Conservation (phyloP, 2,329 filamentous ascomycete genomes). For the Davidsoniella neocaledoniae region DNA sequence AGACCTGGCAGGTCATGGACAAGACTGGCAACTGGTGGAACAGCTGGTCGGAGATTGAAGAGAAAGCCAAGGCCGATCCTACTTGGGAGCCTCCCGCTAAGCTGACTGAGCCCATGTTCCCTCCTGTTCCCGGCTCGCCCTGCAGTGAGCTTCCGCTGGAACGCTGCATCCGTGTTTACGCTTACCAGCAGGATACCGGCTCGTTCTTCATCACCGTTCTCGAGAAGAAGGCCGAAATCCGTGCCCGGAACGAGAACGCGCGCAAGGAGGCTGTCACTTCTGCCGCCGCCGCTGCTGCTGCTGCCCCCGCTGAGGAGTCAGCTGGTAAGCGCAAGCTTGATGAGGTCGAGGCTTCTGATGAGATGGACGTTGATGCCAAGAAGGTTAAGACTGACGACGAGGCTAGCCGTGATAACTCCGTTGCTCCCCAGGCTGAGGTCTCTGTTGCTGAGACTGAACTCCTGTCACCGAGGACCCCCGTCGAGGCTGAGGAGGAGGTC, state of each 20-base stretch:
- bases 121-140: constrained; percentile 35
- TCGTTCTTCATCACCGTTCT: constrained; percentile 95
- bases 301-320: constrained; percentile 18
- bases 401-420: constrained; percentile 12
- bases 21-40: constrained; percentile 65
- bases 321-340: constrained; percentile 22
- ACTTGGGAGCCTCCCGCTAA: constrained; percentile 42
- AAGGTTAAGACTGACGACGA: constrained; percentile 13
- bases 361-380: constrained; percentile 23
- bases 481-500: constrained; percentile 2
- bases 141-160: constrained; percentile 60
- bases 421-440: constrained; percentile 9
- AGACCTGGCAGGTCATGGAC: constrained; percentile 80
- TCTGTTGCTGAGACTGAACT: constrained; percentile 12
- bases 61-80: constrained; percentile 43
- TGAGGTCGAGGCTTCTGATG: constrained; percentile 20
- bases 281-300: neutral
- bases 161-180: constrained; percentile 84
- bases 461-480: constrained; percentile 8
- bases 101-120: constrained; percentile 72
- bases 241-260: constrained; percentile 52
- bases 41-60: constrained; percentile 66
- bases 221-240: constrained; percentile 80
- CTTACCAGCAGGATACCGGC: constrained; percentile 88
- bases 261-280: constrained; percentile 22